Evolutionary conservation across 257 asterid species (phyloP), one percentile per base, ranked within the genome.

Genomic region (Thymus mandschuricus): DNA sequence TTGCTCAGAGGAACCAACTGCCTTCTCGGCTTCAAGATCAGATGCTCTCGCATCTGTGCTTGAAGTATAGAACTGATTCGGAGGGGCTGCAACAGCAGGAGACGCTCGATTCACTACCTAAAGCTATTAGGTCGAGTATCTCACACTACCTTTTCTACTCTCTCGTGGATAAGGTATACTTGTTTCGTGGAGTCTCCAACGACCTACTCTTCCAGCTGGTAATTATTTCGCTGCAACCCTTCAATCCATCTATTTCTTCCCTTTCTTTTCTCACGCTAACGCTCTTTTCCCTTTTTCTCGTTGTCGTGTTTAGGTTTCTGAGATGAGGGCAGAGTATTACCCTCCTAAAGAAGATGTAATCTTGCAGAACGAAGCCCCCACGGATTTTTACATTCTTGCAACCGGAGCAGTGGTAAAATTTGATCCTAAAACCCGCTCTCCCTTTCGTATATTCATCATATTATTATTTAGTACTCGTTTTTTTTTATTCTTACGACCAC

Each of bases 261-360:
- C 46, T 1, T 54, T 68, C 69, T 60, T 43, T 4, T 8, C n/a
- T 27, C 51, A 21, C 27, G 10, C 27, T 33, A 63, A 58, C 64
- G 66, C 48, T 63, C 27, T 27, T 61, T 41, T 38, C 15, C 69
- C n/a, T 21, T 21, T 35, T 9, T 43, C 48, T 1, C 44, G 2
- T n/a, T 7, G 66, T 50, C 48, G 30, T 46, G 10, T 30, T 45
- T 45, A 85, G 92, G 88, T 85, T 12, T 79, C 88, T 2, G 92
- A 87, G 82, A 87, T 87, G 89, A 84, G 78, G 74, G 87, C 89
- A 0, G 89, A 86, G 77, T 86, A 84, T 78, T 86, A 81, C 69
- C 87, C 88, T 56, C 92, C 90, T 10, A 74, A 76, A 60, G 90
- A 87, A 67, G 90, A 87, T 31, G 88, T 87, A n/a, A 87, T 87